Percentiles rank a stretch among this genome's conserved stretches.
Evolutionary conservation across 2,329 filamentous ascomycete species (phyloP).

Genomic region (Colletotrichum scovillei): DNA sequence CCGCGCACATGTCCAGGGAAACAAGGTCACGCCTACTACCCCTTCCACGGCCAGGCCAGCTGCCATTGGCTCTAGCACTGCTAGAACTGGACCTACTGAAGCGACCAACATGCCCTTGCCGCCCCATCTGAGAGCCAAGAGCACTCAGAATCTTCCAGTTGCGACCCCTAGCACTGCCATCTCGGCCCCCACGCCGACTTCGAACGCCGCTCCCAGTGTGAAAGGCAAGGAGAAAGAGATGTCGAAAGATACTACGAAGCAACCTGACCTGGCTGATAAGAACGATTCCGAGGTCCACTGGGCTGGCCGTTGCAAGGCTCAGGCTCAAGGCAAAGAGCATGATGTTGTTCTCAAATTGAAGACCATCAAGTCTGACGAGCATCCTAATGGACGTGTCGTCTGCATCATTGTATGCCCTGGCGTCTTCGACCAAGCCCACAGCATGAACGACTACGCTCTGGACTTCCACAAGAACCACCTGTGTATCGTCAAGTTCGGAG

Average conservation of each 20-base stretch:
- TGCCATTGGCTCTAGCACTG: not conserved
- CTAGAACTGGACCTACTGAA: not conserved
- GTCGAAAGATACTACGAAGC: not conserved
- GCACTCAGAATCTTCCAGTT: not conserved
- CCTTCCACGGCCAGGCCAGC: not conserved
- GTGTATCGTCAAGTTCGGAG: not conserved
- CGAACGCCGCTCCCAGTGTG: no score
- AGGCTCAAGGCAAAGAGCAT: not conserved
- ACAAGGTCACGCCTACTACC: no score
- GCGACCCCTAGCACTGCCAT: not conserved
- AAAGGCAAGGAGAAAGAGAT: not conserved
- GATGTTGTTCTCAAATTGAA: not conserved
- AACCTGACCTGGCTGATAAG: not conserved
- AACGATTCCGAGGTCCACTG: not conserved
- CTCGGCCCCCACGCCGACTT: not conserved
- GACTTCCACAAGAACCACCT: not conserved
- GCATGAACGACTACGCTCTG: not conserved
- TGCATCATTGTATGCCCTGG: not conserved
- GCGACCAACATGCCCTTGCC: not conserved
- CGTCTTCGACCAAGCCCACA: not conserved
- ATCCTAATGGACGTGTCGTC: not conserved
- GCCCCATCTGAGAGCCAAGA: constrained; percentile 13
- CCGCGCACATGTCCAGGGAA: not conserved
- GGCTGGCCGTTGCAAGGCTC: not conserved
- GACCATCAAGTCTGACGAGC: not conserved